phyloP scores from a whole-genome alignment of 1,284 basidiomycete species.

The Apiotrichum gamsii region DNA sequence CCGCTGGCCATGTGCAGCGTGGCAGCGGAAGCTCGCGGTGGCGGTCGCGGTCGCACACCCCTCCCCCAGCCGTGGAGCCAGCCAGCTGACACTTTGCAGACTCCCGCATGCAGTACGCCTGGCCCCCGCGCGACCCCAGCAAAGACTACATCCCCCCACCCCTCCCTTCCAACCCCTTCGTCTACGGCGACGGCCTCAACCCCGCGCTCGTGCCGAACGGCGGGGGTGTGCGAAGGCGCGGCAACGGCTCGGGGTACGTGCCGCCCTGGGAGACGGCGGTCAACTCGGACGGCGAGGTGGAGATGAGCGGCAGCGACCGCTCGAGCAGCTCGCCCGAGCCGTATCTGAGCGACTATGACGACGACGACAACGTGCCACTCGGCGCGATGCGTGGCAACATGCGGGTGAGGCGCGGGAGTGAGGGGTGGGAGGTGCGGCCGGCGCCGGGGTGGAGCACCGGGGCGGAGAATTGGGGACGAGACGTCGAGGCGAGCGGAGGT shows the following conservation, averaged over 20 bases:
- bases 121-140: conserved; percentile 53
- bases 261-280: conserved; percentile 11
- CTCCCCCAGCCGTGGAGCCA: too few relatives aligned
- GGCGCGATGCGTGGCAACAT: too few relatives aligned
- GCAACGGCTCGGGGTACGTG: too few relatives aligned
- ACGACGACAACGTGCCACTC: conserved; percentile 32
- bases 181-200: conserved; percentile 69
- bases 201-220: conserved; percentile 62
- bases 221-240: conserved; percentile 14
- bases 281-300: conserved; percentile 53
- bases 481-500: neutral
- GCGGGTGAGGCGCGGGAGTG: conserved; percentile 60
- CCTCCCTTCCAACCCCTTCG: conserved; percentile 63
- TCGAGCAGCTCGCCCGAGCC: conserved; percentile 37
- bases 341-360: conserved; percentile 47
- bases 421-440: conserved; percentile 64
- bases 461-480: neutral
- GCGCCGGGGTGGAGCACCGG: neutral
- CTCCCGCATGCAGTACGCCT: conserved; percentile 46
- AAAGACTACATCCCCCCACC: conserved; percentile 28
- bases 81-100: conserved; percentile 39
- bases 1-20: too few relatives aligned
- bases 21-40: too few relatives aligned
- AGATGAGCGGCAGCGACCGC: conserved; percentile 16
- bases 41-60: too few relatives aligned